Conservation (phyloP, 2,329 filamentous ascomycete genomes). For the Corinectria fuckeliana region DNA sequence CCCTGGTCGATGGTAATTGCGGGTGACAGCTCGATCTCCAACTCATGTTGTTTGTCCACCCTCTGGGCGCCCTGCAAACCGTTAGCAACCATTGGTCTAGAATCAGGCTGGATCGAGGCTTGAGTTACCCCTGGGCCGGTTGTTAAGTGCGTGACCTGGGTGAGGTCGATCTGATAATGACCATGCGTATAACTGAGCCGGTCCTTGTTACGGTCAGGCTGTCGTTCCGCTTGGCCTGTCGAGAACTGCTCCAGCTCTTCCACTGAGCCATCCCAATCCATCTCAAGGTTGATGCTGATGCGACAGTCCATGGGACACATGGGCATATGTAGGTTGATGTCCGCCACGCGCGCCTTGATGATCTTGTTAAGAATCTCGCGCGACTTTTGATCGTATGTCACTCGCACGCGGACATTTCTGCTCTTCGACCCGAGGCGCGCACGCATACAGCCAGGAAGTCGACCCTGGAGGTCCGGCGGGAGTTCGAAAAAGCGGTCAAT, state of each 20-base stretch:
- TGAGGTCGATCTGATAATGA: conserved; percentile 89
- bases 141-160: conserved; percentile 73
- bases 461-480: conserved; percentile 61
- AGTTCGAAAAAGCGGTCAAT: conserved; percentile 85
- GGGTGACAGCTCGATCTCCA: conserved; percentile 79
- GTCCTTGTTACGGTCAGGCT: conserved; percentile 80
- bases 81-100: conserved; percentile 11
- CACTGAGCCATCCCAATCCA: conserved; percentile 77
- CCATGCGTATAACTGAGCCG: conserved; percentile 89
- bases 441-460: conserved; percentile 69
- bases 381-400: conserved; percentile 78
- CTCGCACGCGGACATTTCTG: conserved; percentile 58
- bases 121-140: conserved; percentile 48
- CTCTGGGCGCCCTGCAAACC: conserved; percentile 46
- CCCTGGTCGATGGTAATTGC: conserved; percentile 71
- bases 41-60: conserved; percentile 74
- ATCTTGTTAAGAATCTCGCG: conserved; percentile 78
- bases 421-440: conserved; percentile 59
- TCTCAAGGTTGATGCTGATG: conserved; percentile 93
- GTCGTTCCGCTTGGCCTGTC: conserved; percentile 46
- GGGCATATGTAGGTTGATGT: conserved; percentile 88
- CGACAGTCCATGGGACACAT: conserved; percentile 83
- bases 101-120: too few relatives aligned
- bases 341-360: conserved; percentile 86
- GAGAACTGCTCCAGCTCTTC: conserved; percentile 57